Conservation (phyloP, 306 rosid genomes). For the Canavalia ensiformis region DNA sequence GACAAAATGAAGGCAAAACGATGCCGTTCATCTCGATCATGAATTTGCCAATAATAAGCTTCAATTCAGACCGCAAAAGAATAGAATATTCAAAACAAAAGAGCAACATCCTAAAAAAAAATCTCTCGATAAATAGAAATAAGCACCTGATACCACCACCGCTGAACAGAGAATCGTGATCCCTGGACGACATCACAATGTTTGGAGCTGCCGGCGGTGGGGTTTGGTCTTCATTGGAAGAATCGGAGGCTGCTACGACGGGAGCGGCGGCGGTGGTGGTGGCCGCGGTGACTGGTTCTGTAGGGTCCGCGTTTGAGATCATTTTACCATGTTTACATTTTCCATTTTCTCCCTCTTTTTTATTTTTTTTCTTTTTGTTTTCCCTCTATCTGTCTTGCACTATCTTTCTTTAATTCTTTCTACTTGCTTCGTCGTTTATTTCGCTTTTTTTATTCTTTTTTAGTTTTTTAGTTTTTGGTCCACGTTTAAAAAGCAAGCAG, state of each 20-base stretch:
- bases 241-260: neutral
- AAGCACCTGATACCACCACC: slow-evolving; percentile 86
- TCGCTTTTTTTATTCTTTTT: neutral
- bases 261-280: neutral
- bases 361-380: neutral
- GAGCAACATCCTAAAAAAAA: neutral
- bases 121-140: neutral
- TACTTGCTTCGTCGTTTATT: neutral
- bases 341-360: neutral
- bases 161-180: slow-evolving; percentile 71
- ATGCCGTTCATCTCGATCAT: neutral
- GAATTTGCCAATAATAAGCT: neutral
- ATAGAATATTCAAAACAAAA: neutral
- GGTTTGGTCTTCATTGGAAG: slow-evolving; percentile 36
- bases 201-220: slow-evolving; percentile 49
- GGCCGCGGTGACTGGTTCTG: slow-evolving; percentile 12
- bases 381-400: neutral
- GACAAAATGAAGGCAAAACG: neutral
- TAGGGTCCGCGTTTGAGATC: slow-evolving; percentile 47
- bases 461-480: neutral
- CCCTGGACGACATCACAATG: slow-evolving; percentile 66
- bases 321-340: slow-evolving; percentile 42
- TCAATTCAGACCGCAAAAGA: neutral
- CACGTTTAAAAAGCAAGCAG: neutral
- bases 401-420: neutral